Percentiles rank a stretch among this genome's conserved stretches.
Conservation (phyloP, 768 basidiomycete genomes). For the Kwoniella bestiolae region DNA sequence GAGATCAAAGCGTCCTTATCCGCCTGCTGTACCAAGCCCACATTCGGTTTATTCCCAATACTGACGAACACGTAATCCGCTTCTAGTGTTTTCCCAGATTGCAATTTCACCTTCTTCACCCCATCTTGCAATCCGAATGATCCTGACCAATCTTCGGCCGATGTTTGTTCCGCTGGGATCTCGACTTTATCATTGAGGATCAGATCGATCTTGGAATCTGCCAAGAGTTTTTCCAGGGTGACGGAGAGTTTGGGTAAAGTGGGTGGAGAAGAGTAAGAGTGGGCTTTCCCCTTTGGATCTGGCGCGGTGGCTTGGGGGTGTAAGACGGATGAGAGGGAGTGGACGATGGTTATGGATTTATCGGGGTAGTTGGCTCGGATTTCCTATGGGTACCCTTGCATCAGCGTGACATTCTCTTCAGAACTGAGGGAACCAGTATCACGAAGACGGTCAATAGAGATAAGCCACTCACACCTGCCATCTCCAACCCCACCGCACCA, state of each 20-base stretch:
- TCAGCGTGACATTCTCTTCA: no score
- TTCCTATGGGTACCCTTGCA: no score
- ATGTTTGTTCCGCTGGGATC: slow-evolving; percentile 23
- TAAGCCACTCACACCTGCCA: slow-evolving; percentile 33
- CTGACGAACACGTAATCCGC: slow-evolving; percentile 46
- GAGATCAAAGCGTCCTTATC: slow-evolving; percentile 32
- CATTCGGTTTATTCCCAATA: slow-evolving; percentile 43
- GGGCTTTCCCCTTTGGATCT: background rate
- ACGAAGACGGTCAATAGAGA: background rate
- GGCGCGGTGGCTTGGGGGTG: slow-evolving; percentile 16
- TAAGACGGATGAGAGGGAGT: slow-evolving; percentile 28
- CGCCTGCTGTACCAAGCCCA: slow-evolving; percentile 21
- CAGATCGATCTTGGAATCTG: slow-evolving; percentile 31
- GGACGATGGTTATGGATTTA: slow-evolving; percentile 42
- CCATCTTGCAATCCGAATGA: slow-evolving; percentile 35
- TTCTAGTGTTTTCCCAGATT: slow-evolving; percentile 28
- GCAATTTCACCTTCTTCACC: slow-evolving; percentile 27
- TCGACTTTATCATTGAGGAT: slow-evolving; percentile 30
- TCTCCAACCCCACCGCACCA: slow-evolving; percentile 68
- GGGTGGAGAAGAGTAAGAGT: slow-evolving; percentile 22
- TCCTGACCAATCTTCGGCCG: slow-evolving; percentile 30
- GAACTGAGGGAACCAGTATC: no score
- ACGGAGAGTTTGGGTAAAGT: slow-evolving; percentile 29
- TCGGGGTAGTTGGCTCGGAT: slow-evolving; percentile 29
- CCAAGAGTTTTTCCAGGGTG: slow-evolving; percentile 30